phyloP scores from a whole-genome alignment of 805 yeast species.

The Scheffersomyces amazonensis region DNA sequence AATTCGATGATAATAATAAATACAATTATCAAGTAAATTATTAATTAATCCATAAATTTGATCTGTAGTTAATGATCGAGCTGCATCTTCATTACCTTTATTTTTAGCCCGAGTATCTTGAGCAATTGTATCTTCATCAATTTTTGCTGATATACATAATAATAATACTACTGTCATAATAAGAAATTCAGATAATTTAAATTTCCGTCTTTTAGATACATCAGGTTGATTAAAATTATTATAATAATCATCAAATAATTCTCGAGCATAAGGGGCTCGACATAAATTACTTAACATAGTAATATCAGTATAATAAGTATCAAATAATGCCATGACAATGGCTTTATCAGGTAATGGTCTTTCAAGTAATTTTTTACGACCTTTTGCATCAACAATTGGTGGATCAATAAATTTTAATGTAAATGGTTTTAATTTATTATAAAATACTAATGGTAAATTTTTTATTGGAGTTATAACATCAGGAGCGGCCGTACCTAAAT shows the following conservation, averaged over 20 bases:
- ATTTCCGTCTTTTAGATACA: conserved; percentile 8
- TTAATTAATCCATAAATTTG: conserved; percentile 17
- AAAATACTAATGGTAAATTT: conserved; percentile 25
- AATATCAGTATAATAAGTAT: conserved; percentile 18
- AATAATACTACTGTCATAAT: conserved; percentile 29
- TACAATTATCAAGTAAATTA: conserved; percentile 24
- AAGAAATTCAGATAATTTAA: conserved; percentile 30
- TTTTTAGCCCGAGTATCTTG: neutral
- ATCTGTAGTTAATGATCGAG: neutral
- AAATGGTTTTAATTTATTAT: conserved; percentile 13
- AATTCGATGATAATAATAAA: conserved; percentile 53
- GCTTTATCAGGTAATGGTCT: conserved; percentile 23
- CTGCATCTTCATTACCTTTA: conserved; percentile 2
- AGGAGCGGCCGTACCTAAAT: conserved; percentile 19
- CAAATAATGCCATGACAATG: conserved; percentile 24
- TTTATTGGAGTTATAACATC: conserved; percentile 22
- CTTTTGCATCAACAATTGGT: conserved; percentile 17
- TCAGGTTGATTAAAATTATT: conserved; percentile 6
- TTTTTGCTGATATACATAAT: conserved; percentile 19
- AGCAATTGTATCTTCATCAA: conserved; percentile 12
- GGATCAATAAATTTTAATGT: conserved; percentile 30
- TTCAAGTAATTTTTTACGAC: conserved; percentile 15
- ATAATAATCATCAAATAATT: conserved; percentile 24
- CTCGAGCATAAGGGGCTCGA: conserved; percentile 11
- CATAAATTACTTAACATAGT: conserved; percentile 19